Percentiles rank a stretch among this genome's conserved stretches.
phyloP scores from a whole-genome alignment of 176 grass and related monocot genomes.

The Poa pratensis region DNA sequence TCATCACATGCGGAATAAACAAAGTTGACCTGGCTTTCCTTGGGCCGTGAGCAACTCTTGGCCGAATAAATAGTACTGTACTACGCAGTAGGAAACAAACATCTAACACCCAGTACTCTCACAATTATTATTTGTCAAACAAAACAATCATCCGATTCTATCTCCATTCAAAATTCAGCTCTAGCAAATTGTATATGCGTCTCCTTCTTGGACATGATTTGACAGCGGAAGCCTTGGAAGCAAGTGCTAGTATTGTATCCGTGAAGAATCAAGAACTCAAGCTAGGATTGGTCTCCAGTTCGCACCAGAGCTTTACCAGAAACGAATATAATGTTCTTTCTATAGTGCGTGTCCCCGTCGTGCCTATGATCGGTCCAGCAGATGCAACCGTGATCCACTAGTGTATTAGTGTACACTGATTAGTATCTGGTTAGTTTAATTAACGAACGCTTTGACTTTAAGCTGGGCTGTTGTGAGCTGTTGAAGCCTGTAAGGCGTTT shows the following conservation, averaged over 20 bases:
- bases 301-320: not conserved
- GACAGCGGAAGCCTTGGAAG: not conserved
- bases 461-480: not conserved
- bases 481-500: too few species aligned
- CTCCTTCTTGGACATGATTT: not conserved
- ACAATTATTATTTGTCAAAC: not conserved
- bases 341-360: not conserved
- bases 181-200: not conserved
- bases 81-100: too few species aligned
- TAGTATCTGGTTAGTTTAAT: not conserved
- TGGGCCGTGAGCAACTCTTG: not conserved
- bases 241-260: not conserved
- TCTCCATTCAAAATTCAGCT: not conserved
- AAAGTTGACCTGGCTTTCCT: not conserved
- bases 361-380: not conserved
- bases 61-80: too few species aligned
- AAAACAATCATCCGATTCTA: not conserved
- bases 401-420: not conserved
- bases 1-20: not conserved
- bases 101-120: not conserved
- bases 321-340: not conserved
- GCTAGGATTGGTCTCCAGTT: not conserved
- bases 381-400: not conserved
- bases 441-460: not conserved
- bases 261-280: not conserved